Evolutionary conservation across 139 green algal species (phyloP), one percentile per base, ranked within the genome.

Genomic region (Coccomyxa sp.): DNA sequence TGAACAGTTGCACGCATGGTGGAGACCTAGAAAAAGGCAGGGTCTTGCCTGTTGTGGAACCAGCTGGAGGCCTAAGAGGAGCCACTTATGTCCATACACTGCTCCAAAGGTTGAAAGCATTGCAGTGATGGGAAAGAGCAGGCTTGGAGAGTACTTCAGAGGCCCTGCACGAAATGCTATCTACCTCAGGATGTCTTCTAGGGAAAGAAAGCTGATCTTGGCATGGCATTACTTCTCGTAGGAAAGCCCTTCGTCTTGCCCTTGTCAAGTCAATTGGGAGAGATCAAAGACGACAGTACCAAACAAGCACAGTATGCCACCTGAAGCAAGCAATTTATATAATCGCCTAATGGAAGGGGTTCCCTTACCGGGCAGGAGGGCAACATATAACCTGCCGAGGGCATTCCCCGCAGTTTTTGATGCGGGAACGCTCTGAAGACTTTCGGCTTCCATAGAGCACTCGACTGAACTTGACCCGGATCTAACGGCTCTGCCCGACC

Each of bases 61-160:
- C 27, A 82, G 45, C 9, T 59, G 58, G 0, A 85, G 32, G 21
- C 84, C 58, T 28, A 58, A 58, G 11, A 74, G 38, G 31, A 85
- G 38, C 27, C 77, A 76, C 0, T 83, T 21, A n/a, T 81, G 67
- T 0, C 68, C 83, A 45, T 84, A 82, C 12, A 78, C 45, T 21
- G 83, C 80, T 0, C 83, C 82, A 31, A 85, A 32, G 13, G 76
- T 76, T 15, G 82, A 87, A 13, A 82, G 63, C 23, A 82, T 12
- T 3, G 81, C 79, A 13, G 74, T 58, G 0, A 83, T 12, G 7
- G 88, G 88, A 79, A 88, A 77, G 10, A 90, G 71, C 31, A 91
- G 79, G 17, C 76, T 78, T 3, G 84, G 82, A 21, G 76, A 30
- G 58, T 85, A 90, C 71, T 79, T 79, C 38, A 85, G 45, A 27